phyloP scores from a whole-genome alignment of 305 asterid genomes.

The Solanum hybrid region DNA sequence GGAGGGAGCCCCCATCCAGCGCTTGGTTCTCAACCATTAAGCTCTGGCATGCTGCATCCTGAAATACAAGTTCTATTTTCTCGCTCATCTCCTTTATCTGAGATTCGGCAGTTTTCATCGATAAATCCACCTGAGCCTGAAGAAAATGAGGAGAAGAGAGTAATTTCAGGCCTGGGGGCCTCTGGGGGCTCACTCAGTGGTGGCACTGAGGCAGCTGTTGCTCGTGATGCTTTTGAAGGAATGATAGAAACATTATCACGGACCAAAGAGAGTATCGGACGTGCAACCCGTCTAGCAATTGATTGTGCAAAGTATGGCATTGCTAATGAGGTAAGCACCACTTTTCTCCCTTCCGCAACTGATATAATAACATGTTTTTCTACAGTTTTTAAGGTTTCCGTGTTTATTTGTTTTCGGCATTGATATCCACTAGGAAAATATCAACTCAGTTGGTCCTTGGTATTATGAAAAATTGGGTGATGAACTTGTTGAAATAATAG shows the following conservation, averaged over 20 bases:
- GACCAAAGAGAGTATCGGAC: slow-evolving; percentile 94
- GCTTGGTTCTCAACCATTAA: slow-evolving; percentile 33
- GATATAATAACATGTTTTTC: neutral
- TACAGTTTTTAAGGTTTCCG: neutral
- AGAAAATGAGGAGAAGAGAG: slow-evolving; percentile 59
- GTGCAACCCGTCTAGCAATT: slow-evolving; percentile 93
- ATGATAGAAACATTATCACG: slow-evolving; percentile 96
- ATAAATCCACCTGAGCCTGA: slow-evolving; percentile 48
- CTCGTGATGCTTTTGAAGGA: slow-evolving; percentile 97
- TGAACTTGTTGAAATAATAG: neutral
- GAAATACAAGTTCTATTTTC: slow-evolving; percentile 35
- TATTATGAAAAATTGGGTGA: neutral
- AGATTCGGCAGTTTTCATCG: slow-evolving; percentile 37
- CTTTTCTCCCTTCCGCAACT: neutral
- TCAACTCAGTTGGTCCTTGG: neutral
- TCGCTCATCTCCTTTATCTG: slow-evolving; percentile 37
- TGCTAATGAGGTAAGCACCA: slow-evolving; percentile 61
- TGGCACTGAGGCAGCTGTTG: slow-evolving; percentile 88
- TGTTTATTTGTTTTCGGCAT: slow-evolving; percentile 3
- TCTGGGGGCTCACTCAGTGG: slow-evolving; percentile 72
- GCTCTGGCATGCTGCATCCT: slow-evolving; percentile 36
- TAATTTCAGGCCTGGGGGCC: slow-evolving; percentile 46
- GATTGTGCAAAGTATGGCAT: slow-evolving; percentile 92
- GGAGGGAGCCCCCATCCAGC: slow-evolving; percentile 37
- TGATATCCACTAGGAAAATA: neutral